A percentile compares a stretch with the other conserved stretches of the same genome.
These are phyloP conservation scores for Pyracantha coccinea DNA, from an alignment of 331 rosid genomes.

Conservation along the genomic window DNA sequence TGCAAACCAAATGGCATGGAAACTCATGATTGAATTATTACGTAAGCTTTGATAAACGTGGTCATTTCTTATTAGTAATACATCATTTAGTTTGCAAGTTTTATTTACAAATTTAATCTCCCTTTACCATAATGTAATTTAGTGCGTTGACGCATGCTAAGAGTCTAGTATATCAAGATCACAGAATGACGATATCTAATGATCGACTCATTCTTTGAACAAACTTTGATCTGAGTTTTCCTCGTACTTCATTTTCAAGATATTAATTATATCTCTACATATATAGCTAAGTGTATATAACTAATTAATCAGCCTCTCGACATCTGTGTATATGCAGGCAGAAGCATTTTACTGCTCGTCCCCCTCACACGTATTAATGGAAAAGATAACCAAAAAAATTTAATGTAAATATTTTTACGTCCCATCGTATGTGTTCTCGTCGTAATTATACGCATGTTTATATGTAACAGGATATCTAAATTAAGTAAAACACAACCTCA, in stretches of 20 bases:
- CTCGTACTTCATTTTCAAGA: neutral
- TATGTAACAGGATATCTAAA: neutral
- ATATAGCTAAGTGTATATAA: too few relatives aligned
- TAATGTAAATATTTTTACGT: neutral
- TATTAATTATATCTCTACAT: neutral
- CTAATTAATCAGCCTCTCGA: too few relatives aligned
- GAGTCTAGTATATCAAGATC: neutral
- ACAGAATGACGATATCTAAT: neutral
- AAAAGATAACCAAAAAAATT: neutral
- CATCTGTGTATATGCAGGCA: neutral
- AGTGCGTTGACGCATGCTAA: neutral
- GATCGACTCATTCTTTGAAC: neutral
- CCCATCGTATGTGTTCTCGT: neutral
- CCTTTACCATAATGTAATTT: too few relatives aligned
- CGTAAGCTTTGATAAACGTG: too few relatives aligned
- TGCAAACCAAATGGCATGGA: too few relatives aligned
- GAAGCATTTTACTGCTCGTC: neutral
- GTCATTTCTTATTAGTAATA: too few relatives aligned
- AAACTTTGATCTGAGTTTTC: neutral
- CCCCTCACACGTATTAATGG: neutral
- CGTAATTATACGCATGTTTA: neutral
- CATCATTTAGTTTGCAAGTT: too few relatives aligned
- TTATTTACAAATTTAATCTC: too few relatives aligned
- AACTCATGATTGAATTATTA: too few relatives aligned
- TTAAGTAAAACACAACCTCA: conserved; percentile 3